Evolutionary conservation across 805 yeast genomes (phyloP).

Genomic region (Kuraishia ogatae): DNA sequence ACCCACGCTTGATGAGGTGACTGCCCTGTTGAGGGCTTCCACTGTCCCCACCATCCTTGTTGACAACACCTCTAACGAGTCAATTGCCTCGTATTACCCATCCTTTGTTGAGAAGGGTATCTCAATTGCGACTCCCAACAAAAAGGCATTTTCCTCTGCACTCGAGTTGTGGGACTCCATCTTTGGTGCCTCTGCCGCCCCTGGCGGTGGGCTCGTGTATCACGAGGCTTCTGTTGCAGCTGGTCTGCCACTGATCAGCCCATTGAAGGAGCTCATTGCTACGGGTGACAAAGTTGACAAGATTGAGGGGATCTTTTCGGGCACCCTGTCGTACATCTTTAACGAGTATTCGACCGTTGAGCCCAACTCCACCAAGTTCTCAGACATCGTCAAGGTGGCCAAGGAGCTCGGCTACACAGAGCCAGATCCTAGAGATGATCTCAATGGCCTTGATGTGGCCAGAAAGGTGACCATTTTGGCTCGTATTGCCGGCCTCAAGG

Average conservation of each 20-base stretch:
- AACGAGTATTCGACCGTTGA: slow-evolving; percentile 78
- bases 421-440: slow-evolving; percentile 99
- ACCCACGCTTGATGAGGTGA: slow-evolving; percentile 48
- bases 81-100: slow-evolving; percentile 73
- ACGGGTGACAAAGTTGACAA: slow-evolving; percentile 91
- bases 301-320: slow-evolving; percentile 95
- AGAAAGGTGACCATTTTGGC: slow-evolving; percentile 96
- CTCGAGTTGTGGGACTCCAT: slow-evolving; percentile 69
- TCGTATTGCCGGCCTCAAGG: slow-evolving; percentile 79
- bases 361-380: slow-evolving; percentile 60
- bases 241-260: slow-evolving; percentile 88
- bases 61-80: slow-evolving; percentile 87
- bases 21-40: slow-evolving; percentile 55
- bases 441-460: slow-evolving; percentile 97
- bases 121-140: slow-evolving; percentile 96
- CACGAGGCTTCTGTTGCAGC: slow-evolving; percentile 99
- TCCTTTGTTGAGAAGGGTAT: slow-evolving; percentile 66
- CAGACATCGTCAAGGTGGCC: slow-evolving; percentile 84
- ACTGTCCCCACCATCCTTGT: slow-evolving; percentile 74
- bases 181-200: slow-evolving; percentile 43
- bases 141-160: slow-evolving; percentile 88
- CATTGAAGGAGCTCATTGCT: slow-evolving; percentile 77
- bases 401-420: slow-evolving; percentile 93
- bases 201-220: slow-evolving; percentile 70
- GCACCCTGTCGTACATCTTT: slow-evolving; percentile 91